Base-by-base conservation (phyloP, 148 eudicot species). In the Arctostaphylos glauca region DNA sequence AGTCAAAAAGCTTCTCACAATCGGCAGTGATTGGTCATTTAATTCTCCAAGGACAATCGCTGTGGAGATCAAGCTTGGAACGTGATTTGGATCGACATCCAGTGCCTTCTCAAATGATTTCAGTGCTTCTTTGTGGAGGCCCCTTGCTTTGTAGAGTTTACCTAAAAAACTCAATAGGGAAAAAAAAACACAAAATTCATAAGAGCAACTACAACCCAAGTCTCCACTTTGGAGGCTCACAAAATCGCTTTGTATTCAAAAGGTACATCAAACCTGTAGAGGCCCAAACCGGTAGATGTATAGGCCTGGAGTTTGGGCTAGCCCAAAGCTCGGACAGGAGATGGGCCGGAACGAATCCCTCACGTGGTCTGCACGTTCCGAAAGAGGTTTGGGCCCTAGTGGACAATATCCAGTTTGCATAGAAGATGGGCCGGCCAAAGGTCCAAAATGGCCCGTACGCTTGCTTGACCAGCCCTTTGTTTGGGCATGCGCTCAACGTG, bases 11-110 rank as follows among this genome's bases (percentile, higher is more conserved):
- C 96, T 92, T 89, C 87, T 91, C 7, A 87, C 92, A 58, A 93
- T 84, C 5, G 95, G 93, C 53, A 78, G 56, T 16, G 98, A 88
- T 75, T 80, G 88, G n/a, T 86, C 84, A 38, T 85, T 85, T 15
- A 87, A 74, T 81, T 92, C 77, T 67, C 87, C 82, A 41, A 96
- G 90, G 54, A 87, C 81, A 64, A 84, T 84, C 54, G 96, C 97
- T 68, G 87, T 85, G 5, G 98, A 89, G 78, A 94, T 89, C 90
- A 96, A 89, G 91, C 98, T 96, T 41, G 98, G 97, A 78, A 92
- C 92, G 70, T 96, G 94, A 81, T 84, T 87, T 4, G 99, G 94
- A 16, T 96, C 95, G n/a, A 84, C 83, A 81, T 94, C 92, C 71
- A 96, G 88, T 38, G 99, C 95, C 46, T 81, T 88, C 90, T 91